Evolutionary conservation across 495 filamentous ascomycete species (phyloP).

Genomic region (Aspergillus baeticus): DNA sequence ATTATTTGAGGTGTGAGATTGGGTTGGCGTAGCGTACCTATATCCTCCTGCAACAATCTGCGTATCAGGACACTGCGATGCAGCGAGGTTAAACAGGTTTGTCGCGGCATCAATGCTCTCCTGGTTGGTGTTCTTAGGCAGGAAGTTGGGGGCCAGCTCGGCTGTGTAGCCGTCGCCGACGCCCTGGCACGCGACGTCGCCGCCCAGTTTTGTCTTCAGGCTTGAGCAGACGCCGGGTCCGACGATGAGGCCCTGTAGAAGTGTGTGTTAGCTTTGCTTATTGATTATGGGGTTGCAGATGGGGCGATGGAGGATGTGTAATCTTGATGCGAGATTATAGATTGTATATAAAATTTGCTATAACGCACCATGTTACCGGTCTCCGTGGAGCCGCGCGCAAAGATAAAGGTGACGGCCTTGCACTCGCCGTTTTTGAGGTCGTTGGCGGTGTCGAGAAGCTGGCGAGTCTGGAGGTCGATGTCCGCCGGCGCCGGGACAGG

Average conservation of each 20-base stretch:
- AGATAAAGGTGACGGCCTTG: conserved; percentile 49
- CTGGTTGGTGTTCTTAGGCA: conserved; percentile 27
- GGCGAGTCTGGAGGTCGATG: conserved; percentile 1
- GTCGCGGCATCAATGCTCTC: conserved; percentile 37
- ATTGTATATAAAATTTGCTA: background rate
- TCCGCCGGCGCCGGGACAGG: conserved; percentile 10
- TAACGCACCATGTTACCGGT: conserved; percentile 52
- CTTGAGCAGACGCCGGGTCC: conserved; percentile 37
- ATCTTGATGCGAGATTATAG: no score
- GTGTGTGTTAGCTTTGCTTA: background rate
- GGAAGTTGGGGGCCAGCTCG: conserved; percentile 18
- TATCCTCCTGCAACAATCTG: conserved; percentile 58
- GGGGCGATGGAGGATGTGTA: no score
- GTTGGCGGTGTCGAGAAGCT: conserved; percentile 22
- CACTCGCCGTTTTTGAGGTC: conserved; percentile 44
- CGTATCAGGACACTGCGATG: conserved; percentile 49
- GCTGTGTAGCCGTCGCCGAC: conserved; percentile 31
- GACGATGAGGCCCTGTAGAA: conserved; percentile 38
- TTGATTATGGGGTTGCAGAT: no score
- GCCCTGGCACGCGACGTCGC: conserved; percentile 32
- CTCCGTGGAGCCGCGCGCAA: conserved; percentile 49
- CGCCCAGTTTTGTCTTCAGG: conserved; percentile 29
- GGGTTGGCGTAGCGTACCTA: no score
- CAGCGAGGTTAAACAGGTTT: conserved; percentile 30
- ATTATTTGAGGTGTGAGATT: no score